A percentile compares a stretch with the other conserved stretches of the same genome.
phyloP scores from a whole-genome alignment of 2,329 filamentous ascomycete species.

The Nemania serpens region DNA sequence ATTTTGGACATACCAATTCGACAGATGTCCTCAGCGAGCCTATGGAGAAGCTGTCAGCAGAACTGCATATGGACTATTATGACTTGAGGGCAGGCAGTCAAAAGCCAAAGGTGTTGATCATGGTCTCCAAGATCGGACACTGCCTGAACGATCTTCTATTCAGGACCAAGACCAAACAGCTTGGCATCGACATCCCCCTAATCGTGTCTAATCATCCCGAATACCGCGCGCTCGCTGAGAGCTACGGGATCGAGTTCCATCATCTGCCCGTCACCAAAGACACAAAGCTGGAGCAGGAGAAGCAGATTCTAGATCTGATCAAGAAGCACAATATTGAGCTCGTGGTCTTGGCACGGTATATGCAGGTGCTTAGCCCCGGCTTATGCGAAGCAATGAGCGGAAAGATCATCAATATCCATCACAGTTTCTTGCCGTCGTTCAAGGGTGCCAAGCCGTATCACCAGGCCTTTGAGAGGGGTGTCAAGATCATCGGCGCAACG shows the following conservation, averaged over 20 bases:
- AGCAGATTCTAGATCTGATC: conserved; percentile 71
- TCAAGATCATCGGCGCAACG: conserved; percentile 87
- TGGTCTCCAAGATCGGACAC: conserved; percentile 89
- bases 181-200: conserved; percentile 75
- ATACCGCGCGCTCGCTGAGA: conserved; percentile 68
- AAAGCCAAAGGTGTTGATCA: conserved; percentile 80
- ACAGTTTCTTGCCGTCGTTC: conserved; percentile 84
- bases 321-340: conserved; percentile 73
- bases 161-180: conserved; percentile 74
- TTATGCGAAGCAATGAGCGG: conserved; percentile 81
- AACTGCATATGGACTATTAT: conserved; percentile 69
- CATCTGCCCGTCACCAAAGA: conserved; percentile 80
- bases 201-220: conserved; percentile 85
- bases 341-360: conserved; percentile 81
- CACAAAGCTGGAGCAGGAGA: conserved; percentile 76
- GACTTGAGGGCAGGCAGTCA: conserved; percentile 69
- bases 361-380: conserved; percentile 79
- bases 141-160: conserved; percentile 84
- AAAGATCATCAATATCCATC: conserved; percentile 91
- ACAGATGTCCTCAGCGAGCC: conserved; percentile 58
- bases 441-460: conserved; percentile 90
- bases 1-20: conserved; percentile 68
- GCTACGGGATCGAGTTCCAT: conserved; percentile 78
- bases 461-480: conserved; percentile 82
- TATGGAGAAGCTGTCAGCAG: conserved; percentile 64